These are phyloP conservation scores for Saturnispora galanensis DNA, from an alignment of 805 yeast genomes.

Conservation along the genomic window DNA sequence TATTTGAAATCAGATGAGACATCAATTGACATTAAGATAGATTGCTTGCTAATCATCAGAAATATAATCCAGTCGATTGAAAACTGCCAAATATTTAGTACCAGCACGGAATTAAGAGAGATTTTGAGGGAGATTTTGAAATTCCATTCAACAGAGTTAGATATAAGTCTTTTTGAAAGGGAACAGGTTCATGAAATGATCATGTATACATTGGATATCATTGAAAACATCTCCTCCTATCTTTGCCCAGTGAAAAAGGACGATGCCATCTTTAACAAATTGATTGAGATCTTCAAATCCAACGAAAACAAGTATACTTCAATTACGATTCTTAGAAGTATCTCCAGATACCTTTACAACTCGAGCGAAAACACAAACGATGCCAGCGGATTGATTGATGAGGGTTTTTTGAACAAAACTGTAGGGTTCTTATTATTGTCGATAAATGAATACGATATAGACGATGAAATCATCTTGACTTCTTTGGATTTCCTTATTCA, in stretches of 20 bases:
- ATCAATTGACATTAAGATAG: constrained; percentile 26
- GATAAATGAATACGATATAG: constrained; percentile 25
- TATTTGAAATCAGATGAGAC: constrained; percentile 16
- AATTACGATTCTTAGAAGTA: constrained; percentile 60
- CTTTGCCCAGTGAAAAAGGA: constrained; percentile 64
- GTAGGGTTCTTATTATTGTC: constrained; percentile 47
- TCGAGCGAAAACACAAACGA: constrained; percentile 30
- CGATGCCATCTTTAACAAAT: constrained; percentile 53
- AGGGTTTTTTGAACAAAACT: constrained; percentile 40
- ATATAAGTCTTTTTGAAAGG: constrained; percentile 10
- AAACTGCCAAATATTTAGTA: constrained; percentile 69
- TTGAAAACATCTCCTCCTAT: constrained; percentile 78
- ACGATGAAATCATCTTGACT: constrained; percentile 66
- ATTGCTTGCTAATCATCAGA: constrained; percentile 59
- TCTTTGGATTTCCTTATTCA: constrained; percentile 78
- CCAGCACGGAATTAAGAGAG: constrained; percentile 28
- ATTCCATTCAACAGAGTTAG: constrained; percentile 13
- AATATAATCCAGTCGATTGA: constrained; percentile 77
- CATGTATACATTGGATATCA: constrained; percentile 62
- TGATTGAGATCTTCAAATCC: constrained; percentile 40
- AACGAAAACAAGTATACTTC: constrained; percentile 61
- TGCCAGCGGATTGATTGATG: constrained; percentile 40
- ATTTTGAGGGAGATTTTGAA: constrained; percentile 41
- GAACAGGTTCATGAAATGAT: constrained; percentile 46
- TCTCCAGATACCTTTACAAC: constrained; percentile 70